Base-by-base conservation (phyloP, 306 rosid genomes). In the Leucaena leucocephala region DNA sequence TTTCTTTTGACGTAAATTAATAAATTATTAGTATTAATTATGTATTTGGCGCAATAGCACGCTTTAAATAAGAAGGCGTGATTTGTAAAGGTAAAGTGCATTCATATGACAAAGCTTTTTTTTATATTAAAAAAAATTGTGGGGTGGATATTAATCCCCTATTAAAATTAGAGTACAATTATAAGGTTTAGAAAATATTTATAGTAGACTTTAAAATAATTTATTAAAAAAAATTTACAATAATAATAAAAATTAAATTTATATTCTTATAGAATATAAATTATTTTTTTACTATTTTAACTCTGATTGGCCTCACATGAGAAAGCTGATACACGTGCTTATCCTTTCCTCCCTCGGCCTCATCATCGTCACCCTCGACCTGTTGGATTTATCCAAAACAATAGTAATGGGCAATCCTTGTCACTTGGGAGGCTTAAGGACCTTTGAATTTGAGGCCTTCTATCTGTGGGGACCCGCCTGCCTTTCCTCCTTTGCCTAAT, bases 251-350 rank as follows among this genome's bases (percentile, higher is more conserved):
- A 27, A 27, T 27, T 27, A 27, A 27, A 27, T 1, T 27, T 1
- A 0, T 1, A 27, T 0, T 27, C 27, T 27, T 27, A 27, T 27
- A 27, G 1, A 27, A 27, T 27, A 27, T 27, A 1, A 27, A 27
- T 27, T 27, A 0, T 27, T 27, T 27, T 27, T 27, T 27, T 27
- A 27, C 1, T 27, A 1, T 27, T 27, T 1, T 27, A 27, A 27
- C 27, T 27, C 27, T 27, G 1, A 27, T 27, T 27, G 27, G 27
- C 1, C 1, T 27, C 27, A 27, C 7, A 63, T 64, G 71, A 66
- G 74, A 82, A 86, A 78, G 84, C 69, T 79, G 91, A 88, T 92
- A 75, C 83, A 49, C 82, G 89, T 87, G 81, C 85, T 86, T 90
- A 89, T 89, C 93, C 86, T 46, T 38, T 19, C 21, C 61, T 0